These are phyloP conservation scores for Nicotiana otophora DNA, from an alignment of 257 asterid genomes.

Conservation along the genomic window DNA sequence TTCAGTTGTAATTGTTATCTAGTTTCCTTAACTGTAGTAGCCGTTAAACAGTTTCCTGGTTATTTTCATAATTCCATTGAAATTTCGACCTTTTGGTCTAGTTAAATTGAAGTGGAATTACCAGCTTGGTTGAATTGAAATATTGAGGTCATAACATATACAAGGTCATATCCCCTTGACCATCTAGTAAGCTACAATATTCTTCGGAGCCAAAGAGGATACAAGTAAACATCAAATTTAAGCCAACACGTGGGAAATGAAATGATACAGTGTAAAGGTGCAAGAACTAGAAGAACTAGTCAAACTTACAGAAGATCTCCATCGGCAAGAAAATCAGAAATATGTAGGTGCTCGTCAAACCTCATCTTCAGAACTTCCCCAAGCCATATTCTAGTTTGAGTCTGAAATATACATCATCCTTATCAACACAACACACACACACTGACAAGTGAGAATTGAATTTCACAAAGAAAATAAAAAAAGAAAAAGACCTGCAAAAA, in stretches of 20 bases:
- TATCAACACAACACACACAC: not conserved
- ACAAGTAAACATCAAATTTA: not conserved
- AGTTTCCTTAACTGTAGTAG: too few relatives aligned
- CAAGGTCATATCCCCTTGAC: not conserved
- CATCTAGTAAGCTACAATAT: not conserved
- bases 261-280: not conserved
- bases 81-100: too few relatives aligned
- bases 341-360: conserved; percentile 50
- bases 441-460: too few relatives aligned
- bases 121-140: too few relatives aligned
- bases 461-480: not conserved
- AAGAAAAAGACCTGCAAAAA: conserved; percentile 58
- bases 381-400: conserved; percentile 79
- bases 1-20: too few relatives aligned
- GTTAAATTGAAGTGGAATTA: too few relatives aligned
- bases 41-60: too few relatives aligned
- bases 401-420: conserved; percentile 28
- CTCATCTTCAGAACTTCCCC: conserved; percentile 61
- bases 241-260: not conserved
- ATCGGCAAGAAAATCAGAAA: conserved; percentile 90
- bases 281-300: not conserved
- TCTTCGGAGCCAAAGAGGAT: not conserved
- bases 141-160: not conserved
- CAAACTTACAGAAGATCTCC: conserved; percentile 74
- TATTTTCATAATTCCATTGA: too few relatives aligned